A percentile compares a stretch with the other conserved stretches of the same genome.
Evolutionary conservation across 2,329 filamentous ascomycete genomes (phyloP).

Genomic region (Fusarium anguioides): DNA sequence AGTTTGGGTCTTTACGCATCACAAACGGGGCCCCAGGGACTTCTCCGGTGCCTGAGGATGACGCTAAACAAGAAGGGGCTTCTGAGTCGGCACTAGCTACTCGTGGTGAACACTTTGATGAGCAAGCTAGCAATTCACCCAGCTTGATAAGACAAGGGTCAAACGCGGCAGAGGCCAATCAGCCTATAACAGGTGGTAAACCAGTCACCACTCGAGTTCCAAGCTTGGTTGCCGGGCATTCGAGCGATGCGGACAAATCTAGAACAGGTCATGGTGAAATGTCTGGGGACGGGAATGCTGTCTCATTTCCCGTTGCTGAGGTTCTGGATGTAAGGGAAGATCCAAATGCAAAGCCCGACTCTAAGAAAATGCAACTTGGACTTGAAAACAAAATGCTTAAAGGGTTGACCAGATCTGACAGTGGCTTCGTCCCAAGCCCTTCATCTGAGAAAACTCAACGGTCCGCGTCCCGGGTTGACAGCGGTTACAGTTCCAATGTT

Average conservation of each 20-base stretch:
- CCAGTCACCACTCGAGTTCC: background rate
- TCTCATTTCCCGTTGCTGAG: slow-evolving; percentile 52
- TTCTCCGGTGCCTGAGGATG: slow-evolving; percentile 52
- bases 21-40: slow-evolving; percentile 67
- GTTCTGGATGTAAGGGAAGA: slow-evolving; percentile 57
- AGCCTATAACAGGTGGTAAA: slow-evolving; percentile 1
- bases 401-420: slow-evolving; percentile 54
- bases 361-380: slow-evolving; percentile 28
- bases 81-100: slow-evolving; percentile 9
- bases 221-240: slow-evolving; percentile 15
- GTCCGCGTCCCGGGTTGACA: slow-evolving; percentile 67
- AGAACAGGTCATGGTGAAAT: slow-evolving; percentile 31
- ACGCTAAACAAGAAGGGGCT: slow-evolving; percentile 12
- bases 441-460: slow-evolving; percentile 56
- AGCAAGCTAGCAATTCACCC: slow-evolving; percentile 8
- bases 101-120: slow-evolving; percentile 22
- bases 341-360: slow-evolving; percentile 55
- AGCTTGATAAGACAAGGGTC: slow-evolving; percentile 2
- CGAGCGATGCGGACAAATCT: slow-evolving; percentile 15
- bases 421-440: slow-evolving; percentile 61
- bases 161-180: background rate
- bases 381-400: slow-evolving; percentile 40
- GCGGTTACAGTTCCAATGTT: slow-evolving; percentile 70
- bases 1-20: slow-evolving; percentile 71
- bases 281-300: slow-evolving; percentile 36